Evolutionary conservation across 352 stramenopile species (phyloP).

Genomic region (Blastocystis sp.): DNA sequence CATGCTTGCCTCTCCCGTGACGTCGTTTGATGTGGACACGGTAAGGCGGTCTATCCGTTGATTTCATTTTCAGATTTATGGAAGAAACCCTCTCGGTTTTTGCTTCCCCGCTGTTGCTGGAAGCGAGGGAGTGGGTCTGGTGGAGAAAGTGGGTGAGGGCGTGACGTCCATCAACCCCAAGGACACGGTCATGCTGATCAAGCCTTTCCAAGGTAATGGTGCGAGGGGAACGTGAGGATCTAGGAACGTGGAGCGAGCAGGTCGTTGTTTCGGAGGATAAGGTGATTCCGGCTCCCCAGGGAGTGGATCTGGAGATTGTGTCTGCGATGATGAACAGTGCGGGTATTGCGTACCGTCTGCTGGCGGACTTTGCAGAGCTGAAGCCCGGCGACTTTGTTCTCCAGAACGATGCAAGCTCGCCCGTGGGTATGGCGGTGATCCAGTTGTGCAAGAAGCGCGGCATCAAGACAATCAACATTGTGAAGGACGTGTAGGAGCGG

Average conservation of each 20-base stretch:
- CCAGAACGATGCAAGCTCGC: slow-evolving; percentile 76
- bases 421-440: slow-evolving; percentile 73
- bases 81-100: background rate
- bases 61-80: slow-evolving; percentile 4
- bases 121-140: slow-evolving; percentile 61
- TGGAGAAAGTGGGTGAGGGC: slow-evolving; percentile 58
- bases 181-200: slow-evolving; percentile 61
- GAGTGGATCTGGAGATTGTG: slow-evolving; percentile 73
- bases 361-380: slow-evolving; percentile 72
- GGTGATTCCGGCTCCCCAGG: slow-evolving; percentile 58
- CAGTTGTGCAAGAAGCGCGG: slow-evolving; percentile 73
- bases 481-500: slow-evolving; percentile 63
- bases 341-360: slow-evolving; percentile 71
- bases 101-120: slow-evolving; percentile 58
- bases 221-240: background rate
- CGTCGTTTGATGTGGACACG: background rate
- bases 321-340: slow-evolving; percentile 71
- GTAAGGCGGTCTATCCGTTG: background rate
- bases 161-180: slow-evolving; percentile 58
- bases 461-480: slow-evolving; percentile 78
- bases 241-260: slow-evolving; percentile 57
- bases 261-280: slow-evolving; percentile 20
- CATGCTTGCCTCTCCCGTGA: slow-evolving; percentile 43
- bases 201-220: slow-evolving; percentile 1
- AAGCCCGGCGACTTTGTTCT: slow-evolving; percentile 73